Evolutionary conservation across 768 basidiomycete species (phyloP).

Genomic region (Boletus edulis): DNA sequence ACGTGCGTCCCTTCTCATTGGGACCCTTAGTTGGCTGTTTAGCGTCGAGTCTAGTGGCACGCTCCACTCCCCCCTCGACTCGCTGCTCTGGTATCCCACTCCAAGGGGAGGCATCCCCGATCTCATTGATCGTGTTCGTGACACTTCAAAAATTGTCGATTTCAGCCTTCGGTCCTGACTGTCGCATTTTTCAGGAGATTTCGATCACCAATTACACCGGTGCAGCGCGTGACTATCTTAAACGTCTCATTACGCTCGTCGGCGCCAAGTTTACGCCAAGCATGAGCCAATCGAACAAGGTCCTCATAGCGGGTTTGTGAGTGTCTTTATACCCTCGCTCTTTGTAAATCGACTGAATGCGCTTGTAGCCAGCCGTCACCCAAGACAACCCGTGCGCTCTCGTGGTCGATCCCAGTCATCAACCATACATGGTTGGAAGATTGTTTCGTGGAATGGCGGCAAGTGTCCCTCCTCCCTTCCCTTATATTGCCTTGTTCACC

Average conservation of each 20-base stretch:
- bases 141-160: background rate
- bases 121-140: slow-evolving; percentile 60
- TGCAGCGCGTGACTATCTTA: slow-evolving; percentile 82
- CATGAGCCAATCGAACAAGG: slow-evolving; percentile 75
- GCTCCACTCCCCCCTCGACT: slow-evolving; percentile 62
- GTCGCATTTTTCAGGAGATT: slow-evolving; percentile 50
- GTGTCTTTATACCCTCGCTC: slow-evolving; percentile 24
- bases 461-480: background rate
- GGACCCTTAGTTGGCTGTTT: slow-evolving; percentile 81
- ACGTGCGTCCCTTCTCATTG: slow-evolving; percentile 44
- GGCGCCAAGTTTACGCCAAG: slow-evolving; percentile 81
- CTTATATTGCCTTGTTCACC: background rate
- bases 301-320: slow-evolving; percentile 82
- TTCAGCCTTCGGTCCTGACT: background rate
- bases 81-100: slow-evolving; percentile 82
- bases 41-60: slow-evolving; percentile 66
- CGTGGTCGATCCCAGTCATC: slow-evolving; percentile 84
- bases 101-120: slow-evolving; percentile 59
- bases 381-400: slow-evolving; percentile 71
- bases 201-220: slow-evolving; percentile 91
- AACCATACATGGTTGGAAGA: slow-evolving; percentile 94
- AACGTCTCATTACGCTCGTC: slow-evolving; percentile 72
- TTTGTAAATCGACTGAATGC: background rate
- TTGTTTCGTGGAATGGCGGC: slow-evolving; percentile 78
- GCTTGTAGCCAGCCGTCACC: slow-evolving; percentile 34